Conservation (phyloP, 2,329 filamentous ascomycete genomes). For the Ophiostoma fasciatum region DNA sequence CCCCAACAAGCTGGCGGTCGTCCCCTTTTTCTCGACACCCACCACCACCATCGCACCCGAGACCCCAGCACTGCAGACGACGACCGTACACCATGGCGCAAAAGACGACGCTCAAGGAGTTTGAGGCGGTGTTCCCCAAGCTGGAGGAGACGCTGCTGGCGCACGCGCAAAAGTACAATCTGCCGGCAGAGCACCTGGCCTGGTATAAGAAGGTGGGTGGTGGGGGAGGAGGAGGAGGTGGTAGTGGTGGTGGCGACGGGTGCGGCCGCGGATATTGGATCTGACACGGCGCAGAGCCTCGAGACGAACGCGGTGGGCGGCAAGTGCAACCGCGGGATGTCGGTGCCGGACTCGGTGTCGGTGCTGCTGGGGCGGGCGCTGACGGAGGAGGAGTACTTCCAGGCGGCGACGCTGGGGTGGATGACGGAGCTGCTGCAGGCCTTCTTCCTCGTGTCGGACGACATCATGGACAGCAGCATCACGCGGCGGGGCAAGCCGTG, state of each 20-base stretch:
- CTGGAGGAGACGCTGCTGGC: constrained; percentile 69
- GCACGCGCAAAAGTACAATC: constrained; percentile 66
- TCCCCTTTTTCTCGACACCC: too few species aligned
- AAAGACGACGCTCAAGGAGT: constrained; percentile 67
- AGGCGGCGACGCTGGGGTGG: constrained; percentile 82
- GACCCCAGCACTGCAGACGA: too few species aligned
- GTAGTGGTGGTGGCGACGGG: too few species aligned
- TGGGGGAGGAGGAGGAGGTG: too few species aligned
- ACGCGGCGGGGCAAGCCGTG: constrained; percentile 89
- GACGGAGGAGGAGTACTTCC: constrained; percentile 71
- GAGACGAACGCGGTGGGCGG: constrained; percentile 80
- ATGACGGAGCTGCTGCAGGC: constrained; percentile 96
- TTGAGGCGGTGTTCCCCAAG: constrained; percentile 79
- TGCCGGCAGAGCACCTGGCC: constrained; percentile 63
- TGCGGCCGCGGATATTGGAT: too few species aligned
- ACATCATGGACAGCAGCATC: constrained; percentile 96
- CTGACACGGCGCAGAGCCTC: constrained; percentile 53
- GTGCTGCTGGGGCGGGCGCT: constrained; percentile 60
- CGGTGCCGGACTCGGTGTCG: constrained; percentile 79
- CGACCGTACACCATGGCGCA: constrained; percentile 48
- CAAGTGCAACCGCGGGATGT: constrained; percentile 98
- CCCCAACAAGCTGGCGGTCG: too few species aligned
- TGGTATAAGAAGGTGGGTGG: constrained; percentile 69
- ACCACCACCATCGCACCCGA: too few species aligned
- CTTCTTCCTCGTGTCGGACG: constrained; percentile 96